These are phyloP conservation scores for Spiraea crenata DNA, from an alignment of 331 rosid species.

Conservation along the genomic window DNA sequence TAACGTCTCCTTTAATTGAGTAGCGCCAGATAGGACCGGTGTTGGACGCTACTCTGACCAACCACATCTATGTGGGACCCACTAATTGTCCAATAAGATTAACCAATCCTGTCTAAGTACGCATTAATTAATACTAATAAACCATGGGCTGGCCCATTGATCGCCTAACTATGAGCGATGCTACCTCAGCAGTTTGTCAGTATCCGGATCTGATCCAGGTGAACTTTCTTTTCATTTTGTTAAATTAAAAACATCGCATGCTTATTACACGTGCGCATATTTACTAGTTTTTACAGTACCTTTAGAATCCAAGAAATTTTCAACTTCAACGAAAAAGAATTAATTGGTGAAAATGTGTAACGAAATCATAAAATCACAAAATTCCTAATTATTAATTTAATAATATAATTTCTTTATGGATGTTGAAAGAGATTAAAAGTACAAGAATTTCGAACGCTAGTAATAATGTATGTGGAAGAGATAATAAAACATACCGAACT, in stretches of 20 bases:
- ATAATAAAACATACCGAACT: too few relatives aligned
- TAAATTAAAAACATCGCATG: background rate
- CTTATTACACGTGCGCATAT: conserved; percentile 15
- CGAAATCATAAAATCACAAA: too few relatives aligned
- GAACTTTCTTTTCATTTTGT: background rate
- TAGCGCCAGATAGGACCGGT: conserved; percentile 10
- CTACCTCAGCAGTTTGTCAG: conserved; percentile 22
- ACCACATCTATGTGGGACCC: conserved; percentile 23
- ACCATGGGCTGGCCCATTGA: background rate
- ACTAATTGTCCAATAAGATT: background rate
- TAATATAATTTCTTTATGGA: too few relatives aligned
- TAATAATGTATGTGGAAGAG: too few relatives aligned
- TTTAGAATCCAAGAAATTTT: too few relatives aligned
- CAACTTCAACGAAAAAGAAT: too few relatives aligned
- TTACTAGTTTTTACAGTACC: too few relatives aligned
- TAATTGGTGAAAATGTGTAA: too few relatives aligned
- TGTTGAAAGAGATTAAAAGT: too few relatives aligned
- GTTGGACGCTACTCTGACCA: conserved; percentile 11
- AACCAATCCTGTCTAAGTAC: too few relatives aligned
- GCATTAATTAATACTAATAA: background rate
- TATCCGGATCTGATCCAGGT: background rate
- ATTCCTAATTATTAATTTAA: too few relatives aligned
- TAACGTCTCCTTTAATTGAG: background rate
- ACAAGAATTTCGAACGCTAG: too few relatives aligned
- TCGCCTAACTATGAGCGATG: background rate